Base-by-base conservation (phyloP, 2,329 filamentous ascomycete genomes). In the Diaporthe aspalathi region DNA sequence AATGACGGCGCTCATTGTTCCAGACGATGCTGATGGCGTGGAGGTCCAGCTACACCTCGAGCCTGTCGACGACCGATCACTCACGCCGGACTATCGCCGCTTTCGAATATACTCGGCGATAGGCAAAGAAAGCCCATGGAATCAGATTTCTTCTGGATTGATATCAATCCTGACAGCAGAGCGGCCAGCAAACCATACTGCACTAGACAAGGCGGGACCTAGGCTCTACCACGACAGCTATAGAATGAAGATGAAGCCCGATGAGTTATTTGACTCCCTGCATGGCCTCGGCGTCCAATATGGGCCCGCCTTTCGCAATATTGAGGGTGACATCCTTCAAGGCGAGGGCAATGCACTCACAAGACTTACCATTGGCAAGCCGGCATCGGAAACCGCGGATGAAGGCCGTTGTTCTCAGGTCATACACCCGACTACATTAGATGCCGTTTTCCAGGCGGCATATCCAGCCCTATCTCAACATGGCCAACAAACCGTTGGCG, bases 161-260 rank as follows among this genome's bases (percentile, higher is more conserved):
- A 47, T 17, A 45, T 22, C 9, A 1, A 43, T 22, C 1, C 2
- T 73, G 70, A 70, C n/a, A 45, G 2, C 32, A 70, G 24, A 52
- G 74, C 60, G 80, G 76, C 70, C 76, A 77, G 57, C 81, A 79
- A 20, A 70, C 79, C 32, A 76, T 83, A 17, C 78, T 74, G 29
- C 1, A 17, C 22, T 29, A 17, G 24, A 52, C 14, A 52, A 29
- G 3, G 6, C 20, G 1, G 24, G 24, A 24, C 40, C 24, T 71
- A 75, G 43, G 73, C 80, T 8, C 80, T 5, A 29, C 27, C 20
- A 22, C 22, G 32, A 53, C 20, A 27, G 9, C 1, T 65, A 9
- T 27, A 24, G 22, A 9, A 45, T 3, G 3, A 43, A 14, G 8
- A 6, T 68, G 29, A 80, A 45, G 62, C 74, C 53, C 62, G 74